Base-by-base conservation (phyloP, 2,329 filamentous ascomycete species). In the Emmonsiellopsis sp. region DNA sequence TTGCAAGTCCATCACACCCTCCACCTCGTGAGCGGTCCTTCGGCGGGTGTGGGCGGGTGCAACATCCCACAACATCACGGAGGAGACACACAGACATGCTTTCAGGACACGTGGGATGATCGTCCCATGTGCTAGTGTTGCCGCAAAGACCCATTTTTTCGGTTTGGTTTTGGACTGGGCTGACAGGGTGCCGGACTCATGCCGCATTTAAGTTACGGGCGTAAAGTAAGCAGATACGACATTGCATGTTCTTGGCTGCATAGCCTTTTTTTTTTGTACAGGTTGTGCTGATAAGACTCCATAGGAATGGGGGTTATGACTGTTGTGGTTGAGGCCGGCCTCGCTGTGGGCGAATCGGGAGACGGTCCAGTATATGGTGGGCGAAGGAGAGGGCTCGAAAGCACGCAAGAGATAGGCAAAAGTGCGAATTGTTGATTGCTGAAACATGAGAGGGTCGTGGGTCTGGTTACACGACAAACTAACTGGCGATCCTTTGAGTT, bases 71-170 rank as follows among this genome's bases (percentile, higher is more conserved):
- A n/a, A 26, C 26, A 11, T 35, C 10, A 40, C 8, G 11, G n/a
- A 15, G 7, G 20, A 20, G 30, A 15, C 31, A 35, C 26, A 47
- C 16, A n/a, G 32, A 40, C 47, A 49, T 30, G 35, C 46, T 40
- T 49, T 32, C 35, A 40, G 35, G 20, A 49, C 47, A 49, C 47
- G 47, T 49, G 47, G 47, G 35, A 49, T 49, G 47, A 49, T 49
- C 47, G 35, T 49, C 47, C 47, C 47, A 49, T 49, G 47, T 31
- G 47, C 47, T 35, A 49, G 47, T n/a, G 45, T 31, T 49, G 46
- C 34, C 46, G 46, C 46, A 49, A 40, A 49, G 46, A 37, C 47
- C 47, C 35, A 49, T 49, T 31, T 40, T 49, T 49, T 48, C 45
- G 6, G 47, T 40, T 40, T 38, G 31, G 47, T 49, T n/a, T 15